These are phyloP conservation scores for Boechera retrofracta DNA, from an alignment of 345 rosid genomes.

Conservation along the genomic window DNA sequence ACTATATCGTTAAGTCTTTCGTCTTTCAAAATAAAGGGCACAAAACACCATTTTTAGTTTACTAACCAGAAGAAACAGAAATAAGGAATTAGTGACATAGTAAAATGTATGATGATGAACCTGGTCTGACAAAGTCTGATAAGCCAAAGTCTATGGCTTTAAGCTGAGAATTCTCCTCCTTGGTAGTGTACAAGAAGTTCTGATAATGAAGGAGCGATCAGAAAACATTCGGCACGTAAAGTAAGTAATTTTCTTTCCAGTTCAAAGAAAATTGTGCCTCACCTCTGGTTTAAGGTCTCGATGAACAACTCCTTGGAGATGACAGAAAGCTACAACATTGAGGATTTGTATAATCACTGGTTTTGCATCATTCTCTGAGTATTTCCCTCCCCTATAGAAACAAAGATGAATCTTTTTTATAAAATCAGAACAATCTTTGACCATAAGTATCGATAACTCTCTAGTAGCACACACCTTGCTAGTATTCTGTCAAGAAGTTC, in stretches of 20 bases:
- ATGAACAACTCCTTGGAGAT: constrained; percentile 97
- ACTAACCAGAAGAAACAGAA: neutral
- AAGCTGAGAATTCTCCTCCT: constrained; percentile 81
- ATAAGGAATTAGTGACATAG: neutral
- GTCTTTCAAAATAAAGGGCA: constrained; percentile 51
- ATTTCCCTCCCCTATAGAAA: constrained; percentile 81
- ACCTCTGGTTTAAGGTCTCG: constrained; percentile 99
- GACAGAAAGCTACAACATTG: constrained; percentile 86
- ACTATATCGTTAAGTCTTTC: constrained; percentile 94
- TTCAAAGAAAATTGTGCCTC: constrained; percentile 21
- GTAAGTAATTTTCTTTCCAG: neutral
- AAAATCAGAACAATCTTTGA: neutral
- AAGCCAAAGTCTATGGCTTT: constrained; percentile 96
- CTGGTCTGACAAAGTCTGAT: constrained; percentile 93
- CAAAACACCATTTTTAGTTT: constrained; percentile 32
- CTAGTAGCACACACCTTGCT: constrained; percentile 59
- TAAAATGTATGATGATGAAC: constrained; percentile 45
- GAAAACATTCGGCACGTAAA: neutral
- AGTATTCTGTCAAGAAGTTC: constrained; percentile 91
- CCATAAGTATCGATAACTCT: neutral
- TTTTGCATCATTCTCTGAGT: constrained; percentile 87
- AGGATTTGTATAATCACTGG: constrained; percentile 83
- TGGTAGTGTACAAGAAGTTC: constrained; percentile 83
- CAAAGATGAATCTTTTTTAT: neutral
- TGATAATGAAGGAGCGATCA: constrained; percentile 40